phyloP scores from a whole-genome alignment of 768 basidiomycete species.

The Leccinum olivaceopallidum region DNA sequence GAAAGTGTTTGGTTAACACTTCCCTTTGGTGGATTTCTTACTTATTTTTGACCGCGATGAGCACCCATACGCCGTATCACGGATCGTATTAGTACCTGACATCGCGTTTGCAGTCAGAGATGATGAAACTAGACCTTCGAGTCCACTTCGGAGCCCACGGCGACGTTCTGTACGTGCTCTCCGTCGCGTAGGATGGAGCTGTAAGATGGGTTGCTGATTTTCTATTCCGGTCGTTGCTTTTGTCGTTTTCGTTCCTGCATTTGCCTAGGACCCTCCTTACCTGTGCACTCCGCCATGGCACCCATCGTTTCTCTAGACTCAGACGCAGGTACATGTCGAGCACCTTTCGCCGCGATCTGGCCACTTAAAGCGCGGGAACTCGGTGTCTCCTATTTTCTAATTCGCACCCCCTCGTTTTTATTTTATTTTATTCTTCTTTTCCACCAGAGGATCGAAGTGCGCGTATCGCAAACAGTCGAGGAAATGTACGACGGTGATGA shows the following conservation, averaged over 20 bases:
- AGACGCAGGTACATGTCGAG: not conserved
- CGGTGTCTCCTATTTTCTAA: slow-evolving; percentile 13
- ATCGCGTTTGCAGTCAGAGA: not conserved
- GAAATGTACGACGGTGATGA: slow-evolving; percentile 13
- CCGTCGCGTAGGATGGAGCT: not conserved
- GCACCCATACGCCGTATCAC: too few relatives aligned
- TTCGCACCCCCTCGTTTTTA: not conserved
- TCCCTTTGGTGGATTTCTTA: too few relatives aligned
- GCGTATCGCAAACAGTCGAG: slow-evolving; percentile 17
- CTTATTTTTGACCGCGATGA: too few relatives aligned
- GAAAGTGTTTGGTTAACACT: too few relatives aligned
- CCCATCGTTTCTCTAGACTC: not conserved
- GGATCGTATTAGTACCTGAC: slow-evolving; percentile 1
- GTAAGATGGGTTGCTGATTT: not conserved
- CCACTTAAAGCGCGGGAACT: not conserved
- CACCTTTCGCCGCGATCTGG: not conserved
- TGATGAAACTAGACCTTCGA: not conserved
- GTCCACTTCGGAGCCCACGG: slow-evolving; percentile 1
- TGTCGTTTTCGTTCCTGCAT: not conserved
- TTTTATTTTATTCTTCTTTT: not conserved
- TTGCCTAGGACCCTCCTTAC: not conserved
- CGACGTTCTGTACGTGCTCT: slow-evolving; percentile 1
- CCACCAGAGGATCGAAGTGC: slow-evolving; percentile 16
- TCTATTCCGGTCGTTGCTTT: not conserved
- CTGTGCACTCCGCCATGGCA: not conserved